Evolutionary conservation across 306 rosid species (phyloP).

Genomic region (Quercus wislizeni): DNA sequence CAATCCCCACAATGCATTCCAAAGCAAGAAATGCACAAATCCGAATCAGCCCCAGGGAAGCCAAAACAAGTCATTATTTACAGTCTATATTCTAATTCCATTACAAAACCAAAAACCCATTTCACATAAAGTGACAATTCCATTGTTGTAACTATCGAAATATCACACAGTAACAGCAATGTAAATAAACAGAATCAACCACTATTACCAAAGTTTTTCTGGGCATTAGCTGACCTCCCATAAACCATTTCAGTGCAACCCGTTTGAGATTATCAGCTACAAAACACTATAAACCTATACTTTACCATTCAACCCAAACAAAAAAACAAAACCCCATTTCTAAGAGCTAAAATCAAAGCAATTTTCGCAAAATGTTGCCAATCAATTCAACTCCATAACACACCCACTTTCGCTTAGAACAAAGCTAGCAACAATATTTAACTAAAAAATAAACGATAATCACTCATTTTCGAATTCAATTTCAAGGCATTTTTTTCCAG

Average conservation of each 20-base stretch:
- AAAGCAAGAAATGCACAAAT: neutral
- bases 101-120: neutral
- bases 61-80: neutral
- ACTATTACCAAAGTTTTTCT: neutral
- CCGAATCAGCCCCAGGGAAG: neutral
- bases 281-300: neutral
- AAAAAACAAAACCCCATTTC: too few relatives aligned
- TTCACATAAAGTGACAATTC: neutral
- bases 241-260: neutral
- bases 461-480: neutral
- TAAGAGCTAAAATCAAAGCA: too few relatives aligned
- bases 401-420: slow-evolving; percentile 1
- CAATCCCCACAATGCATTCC: neutral
- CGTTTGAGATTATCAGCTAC: neutral
- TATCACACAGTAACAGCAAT: neutral
- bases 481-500: slow-evolving; percentile 12
- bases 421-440: neutral
- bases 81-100: neutral
- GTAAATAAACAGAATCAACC: neutral
- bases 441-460: neutral
- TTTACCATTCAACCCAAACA: too few relatives aligned
- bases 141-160: too few relatives aligned
- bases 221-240: neutral
- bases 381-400: slow-evolving; percentile 14
- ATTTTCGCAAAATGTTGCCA: neutral